These are phyloP conservation scores for Fomitopsis pulvina DNA, from an alignment of 768 basidiomycete species.

Conservation along the genomic window DNA sequence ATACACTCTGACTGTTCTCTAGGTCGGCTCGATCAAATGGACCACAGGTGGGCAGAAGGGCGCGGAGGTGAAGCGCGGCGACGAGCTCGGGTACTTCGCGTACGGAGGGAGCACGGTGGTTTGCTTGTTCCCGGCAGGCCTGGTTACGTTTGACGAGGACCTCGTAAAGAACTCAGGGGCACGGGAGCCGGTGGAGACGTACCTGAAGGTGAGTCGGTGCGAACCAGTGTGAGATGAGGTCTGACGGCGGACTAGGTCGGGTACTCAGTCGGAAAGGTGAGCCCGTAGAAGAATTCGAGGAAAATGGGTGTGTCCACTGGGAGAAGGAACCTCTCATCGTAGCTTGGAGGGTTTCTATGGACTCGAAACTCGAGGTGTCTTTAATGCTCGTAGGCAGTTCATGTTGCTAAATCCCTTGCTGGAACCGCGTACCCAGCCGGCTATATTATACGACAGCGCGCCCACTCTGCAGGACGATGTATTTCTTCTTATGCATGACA, in stretches of 20 bases:
- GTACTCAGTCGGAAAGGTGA: constrained; percentile 10
- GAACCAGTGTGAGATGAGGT: neutral
- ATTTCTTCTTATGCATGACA: too few relatives aligned
- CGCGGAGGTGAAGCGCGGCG: constrained; percentile 51
- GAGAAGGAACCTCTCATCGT: too few relatives aligned
- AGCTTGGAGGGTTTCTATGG: too few relatives aligned
- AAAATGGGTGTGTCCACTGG: too few relatives aligned
- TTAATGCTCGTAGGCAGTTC: too few relatives aligned
- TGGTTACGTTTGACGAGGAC: constrained; percentile 58
- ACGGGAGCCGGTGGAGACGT: constrained; percentile 49
- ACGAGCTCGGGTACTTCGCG: constrained; percentile 60
- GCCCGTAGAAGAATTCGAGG: constrained; percentile 1
- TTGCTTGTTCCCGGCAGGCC: constrained; percentile 47
- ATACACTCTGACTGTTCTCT: neutral
- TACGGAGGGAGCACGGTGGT: constrained; percentile 78
- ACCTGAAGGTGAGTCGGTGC: constrained; percentile 43
- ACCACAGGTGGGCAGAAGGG: constrained; percentile 45
- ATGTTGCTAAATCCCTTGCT: too few relatives aligned
- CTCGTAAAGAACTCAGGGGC: constrained; percentile 44
- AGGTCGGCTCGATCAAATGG: constrained; percentile 63
- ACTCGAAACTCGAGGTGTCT: too few relatives aligned
- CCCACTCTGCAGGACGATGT: too few relatives aligned
- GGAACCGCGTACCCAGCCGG: too few relatives aligned
- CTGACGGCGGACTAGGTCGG: constrained; percentile 8
- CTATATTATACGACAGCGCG: too few relatives aligned